These are phyloP conservation scores for Xylariaceae sp. DNA, from an alignment of 2,329 filamentous ascomycete genomes.

Conservation along the genomic window DNA sequence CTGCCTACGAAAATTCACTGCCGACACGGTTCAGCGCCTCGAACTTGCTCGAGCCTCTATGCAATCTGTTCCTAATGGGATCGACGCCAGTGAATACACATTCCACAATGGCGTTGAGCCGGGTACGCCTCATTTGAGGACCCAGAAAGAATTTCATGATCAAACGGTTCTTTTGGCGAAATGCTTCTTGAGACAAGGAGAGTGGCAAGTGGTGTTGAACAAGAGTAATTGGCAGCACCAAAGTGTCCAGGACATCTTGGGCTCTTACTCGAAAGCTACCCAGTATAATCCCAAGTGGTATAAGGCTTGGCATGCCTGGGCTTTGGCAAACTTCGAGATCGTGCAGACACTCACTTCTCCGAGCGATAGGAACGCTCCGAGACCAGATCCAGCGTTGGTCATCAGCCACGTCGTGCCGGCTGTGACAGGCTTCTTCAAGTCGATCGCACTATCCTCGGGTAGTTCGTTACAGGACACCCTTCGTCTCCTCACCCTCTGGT, in stretches of 20 bases:
- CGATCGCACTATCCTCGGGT: constrained; percentile 82
- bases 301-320: constrained; percentile 99
- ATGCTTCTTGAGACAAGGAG: constrained; percentile 91
- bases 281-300: constrained; percentile 94
- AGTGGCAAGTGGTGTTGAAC: constrained; percentile 86
- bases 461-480: constrained; percentile 96
- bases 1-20: constrained; percentile 57
- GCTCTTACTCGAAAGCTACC: constrained; percentile 88
- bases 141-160: constrained; percentile 51
- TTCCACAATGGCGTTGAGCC: constrained; percentile 46
- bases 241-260: constrained; percentile 79
- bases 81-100: constrained; percentile 44
- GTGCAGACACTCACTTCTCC: constrained; percentile 73
- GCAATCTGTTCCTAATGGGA: constrained; percentile 45
- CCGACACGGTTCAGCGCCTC: constrained; percentile 51
- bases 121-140: constrained; percentile 43
- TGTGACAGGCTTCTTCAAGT: constrained; percentile 94
- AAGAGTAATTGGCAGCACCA: constrained; percentile 85
- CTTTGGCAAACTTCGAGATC: constrained; percentile 95
- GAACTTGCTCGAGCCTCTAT: constrained; percentile 45
- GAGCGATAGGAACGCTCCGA: constrained; percentile 47
- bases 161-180: constrained; percentile 76
- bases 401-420: constrained; percentile 90
- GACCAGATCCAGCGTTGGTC: constrained; percentile 61
- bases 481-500: constrained; percentile 89